These are phyloP conservation scores for Protomyces pachydermus DNA, from an alignment of 1,139 yeast genomes.

Conservation along the genomic window DNA sequence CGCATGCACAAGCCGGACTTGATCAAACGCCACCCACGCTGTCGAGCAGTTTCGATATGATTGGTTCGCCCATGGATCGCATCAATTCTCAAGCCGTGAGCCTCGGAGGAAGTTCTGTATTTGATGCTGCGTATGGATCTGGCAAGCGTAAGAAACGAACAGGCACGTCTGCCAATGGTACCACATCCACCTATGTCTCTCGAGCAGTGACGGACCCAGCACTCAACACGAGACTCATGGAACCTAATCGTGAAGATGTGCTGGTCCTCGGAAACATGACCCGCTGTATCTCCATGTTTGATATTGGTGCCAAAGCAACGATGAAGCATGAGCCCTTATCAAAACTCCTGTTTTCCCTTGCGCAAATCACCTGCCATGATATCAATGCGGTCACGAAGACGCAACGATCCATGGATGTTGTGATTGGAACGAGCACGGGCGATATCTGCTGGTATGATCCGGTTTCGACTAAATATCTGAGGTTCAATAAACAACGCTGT, in stretches of 20 bases:
- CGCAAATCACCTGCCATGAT: constrained; percentile 44
- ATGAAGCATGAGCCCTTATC: constrained; percentile 41
- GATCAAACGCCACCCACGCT: neutral
- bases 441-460: constrained; percentile 57
- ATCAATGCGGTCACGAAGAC: constrained; percentile 41
- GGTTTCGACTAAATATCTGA: constrained; percentile 45
- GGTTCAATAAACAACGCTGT: constrained; percentile 48
- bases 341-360: constrained; percentile 42
- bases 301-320: constrained; percentile 33
- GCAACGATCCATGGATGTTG: constrained; percentile 46
- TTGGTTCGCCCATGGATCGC: neutral
- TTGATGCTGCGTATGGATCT: constrained; percentile 1
- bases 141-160: constrained; percentile 18
- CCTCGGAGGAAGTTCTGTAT: constrained; percentile 7
- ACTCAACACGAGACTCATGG: constrained; percentile 38
- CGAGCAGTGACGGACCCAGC: constrained; percentile 42
- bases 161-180: constrained; percentile 30
- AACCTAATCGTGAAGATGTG: constrained; percentile 36
- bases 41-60: neutral
- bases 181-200: constrained; percentile 42
- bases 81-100: neutral
- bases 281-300: constrained; percentile 42
- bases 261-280: constrained; percentile 40
- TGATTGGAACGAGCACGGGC: constrained; percentile 51
- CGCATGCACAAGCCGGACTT: neutral